These are phyloP conservation scores for Trametes cubensis DNA, from an alignment of 768 basidiomycete species.

Conservation along the genomic window DNA sequence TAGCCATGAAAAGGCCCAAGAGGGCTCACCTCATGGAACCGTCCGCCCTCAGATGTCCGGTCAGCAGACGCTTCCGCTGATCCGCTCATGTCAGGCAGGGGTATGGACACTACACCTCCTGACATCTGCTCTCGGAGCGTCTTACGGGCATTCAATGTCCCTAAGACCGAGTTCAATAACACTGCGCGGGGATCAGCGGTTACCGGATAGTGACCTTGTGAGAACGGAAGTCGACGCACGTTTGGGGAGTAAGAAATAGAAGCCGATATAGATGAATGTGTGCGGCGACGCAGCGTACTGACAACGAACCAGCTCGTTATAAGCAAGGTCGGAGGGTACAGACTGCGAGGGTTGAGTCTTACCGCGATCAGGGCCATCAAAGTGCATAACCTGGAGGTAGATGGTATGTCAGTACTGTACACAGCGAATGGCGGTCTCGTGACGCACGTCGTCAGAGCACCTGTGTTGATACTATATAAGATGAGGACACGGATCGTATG, in stretches of 20 bases:
- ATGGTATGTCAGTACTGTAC: neutral
- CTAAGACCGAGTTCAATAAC: slow-evolving; percentile 23
- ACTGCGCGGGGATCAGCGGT: slow-evolving; percentile 10
- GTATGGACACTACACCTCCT: slow-evolving; percentile 15
- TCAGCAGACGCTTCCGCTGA: too few species aligned
- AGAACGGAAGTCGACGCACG: slow-evolving; percentile 11
- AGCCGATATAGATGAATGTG: slow-evolving; percentile 30
- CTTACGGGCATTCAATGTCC: slow-evolving; percentile 22
- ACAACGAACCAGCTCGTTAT: too few species aligned
- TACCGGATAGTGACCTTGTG: neutral
- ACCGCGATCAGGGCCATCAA: slow-evolving; percentile 25
- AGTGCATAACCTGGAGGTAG: slow-evolving; percentile 24
- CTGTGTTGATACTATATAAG: slow-evolving; percentile 31
- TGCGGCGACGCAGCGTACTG: slow-evolving; percentile 31
- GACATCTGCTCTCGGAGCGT: slow-evolving; percentile 11
- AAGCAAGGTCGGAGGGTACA: neutral
- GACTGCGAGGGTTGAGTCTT: neutral
- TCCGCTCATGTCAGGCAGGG: slow-evolving; percentile 1
- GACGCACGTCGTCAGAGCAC: slow-evolving; percentile 30
- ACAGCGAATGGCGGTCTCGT: neutral
- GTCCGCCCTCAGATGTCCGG: too few species aligned
- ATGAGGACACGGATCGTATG: slow-evolving; percentile 28
- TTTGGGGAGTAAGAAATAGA: slow-evolving; percentile 30
- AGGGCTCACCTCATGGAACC: too few species aligned
- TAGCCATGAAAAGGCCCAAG: too few species aligned